Conservation (phyloP, 176 grass and related monocot species). For the Musa acuminata region DNA sequence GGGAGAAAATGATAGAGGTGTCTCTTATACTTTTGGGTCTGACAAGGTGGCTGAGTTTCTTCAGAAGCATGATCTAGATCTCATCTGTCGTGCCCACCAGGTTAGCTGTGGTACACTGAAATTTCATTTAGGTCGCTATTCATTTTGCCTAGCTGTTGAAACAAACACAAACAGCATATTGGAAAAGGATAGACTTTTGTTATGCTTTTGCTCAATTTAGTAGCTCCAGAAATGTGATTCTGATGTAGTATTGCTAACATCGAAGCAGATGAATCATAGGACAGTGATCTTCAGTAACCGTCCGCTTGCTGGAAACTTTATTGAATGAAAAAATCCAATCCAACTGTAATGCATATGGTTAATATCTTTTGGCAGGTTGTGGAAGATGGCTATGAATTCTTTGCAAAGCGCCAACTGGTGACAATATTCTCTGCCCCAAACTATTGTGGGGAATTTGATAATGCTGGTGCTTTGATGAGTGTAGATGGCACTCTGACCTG, state of each 20-base stretch:
- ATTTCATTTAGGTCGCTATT: neutral
- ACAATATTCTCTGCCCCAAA: conserved; percentile 12
- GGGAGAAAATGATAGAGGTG: conserved; percentile 14
- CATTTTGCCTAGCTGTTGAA: neutral
- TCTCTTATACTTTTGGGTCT: conserved; percentile 11
- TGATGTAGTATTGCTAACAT: too few relatives aligned
- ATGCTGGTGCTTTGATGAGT: conserved; percentile 9
- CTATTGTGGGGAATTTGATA: conserved; percentile 15
- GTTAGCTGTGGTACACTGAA: neutral
- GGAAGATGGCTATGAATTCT: conserved; percentile 17
- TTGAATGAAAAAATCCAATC: neutral
- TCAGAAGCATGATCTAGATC: conserved; percentile 10
- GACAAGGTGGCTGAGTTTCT: conserved; percentile 7
- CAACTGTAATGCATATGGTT: neutral
- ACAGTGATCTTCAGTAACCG: neutral
- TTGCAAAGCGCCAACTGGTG: conserved; percentile 10
- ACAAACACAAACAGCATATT: neutral
- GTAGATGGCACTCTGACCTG: conserved; percentile 7
- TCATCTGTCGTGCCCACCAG: conserved; percentile 6
- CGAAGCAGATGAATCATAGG: too few relatives aligned
- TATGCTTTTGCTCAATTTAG: too few relatives aligned
- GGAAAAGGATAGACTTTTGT: too few relatives aligned
- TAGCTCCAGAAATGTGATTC: too few relatives aligned
- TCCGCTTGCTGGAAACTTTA: neutral
- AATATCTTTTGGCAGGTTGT: conserved; percentile 1